Conservation (phyloP, 768 basidiomycete species). For the Jaapia argillacea region DNA sequence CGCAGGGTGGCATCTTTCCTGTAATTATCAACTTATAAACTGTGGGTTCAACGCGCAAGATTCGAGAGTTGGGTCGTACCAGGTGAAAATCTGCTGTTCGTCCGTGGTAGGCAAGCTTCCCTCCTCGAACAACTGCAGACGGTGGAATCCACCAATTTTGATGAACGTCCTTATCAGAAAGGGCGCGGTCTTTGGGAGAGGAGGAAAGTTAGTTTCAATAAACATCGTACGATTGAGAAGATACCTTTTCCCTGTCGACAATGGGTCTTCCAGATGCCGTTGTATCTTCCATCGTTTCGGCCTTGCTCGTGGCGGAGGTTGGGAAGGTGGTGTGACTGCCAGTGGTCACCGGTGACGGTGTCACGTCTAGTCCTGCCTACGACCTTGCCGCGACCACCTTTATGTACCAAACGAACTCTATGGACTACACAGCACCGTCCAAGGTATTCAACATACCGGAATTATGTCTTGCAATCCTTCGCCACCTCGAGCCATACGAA, state of each 20-base stretch:
- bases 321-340: too few species aligned
- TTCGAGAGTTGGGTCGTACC: slow-evolving; percentile 28
- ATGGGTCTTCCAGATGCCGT: slow-evolving; percentile 35
- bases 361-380: too few species aligned
- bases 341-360: too few species aligned
- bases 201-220: not conserved
- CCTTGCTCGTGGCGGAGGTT: too few species aligned
- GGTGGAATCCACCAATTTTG: slow-evolving; percentile 73
- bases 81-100: slow-evolving; percentile 76
- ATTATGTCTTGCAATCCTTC: too few species aligned
- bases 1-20: slow-evolving; percentile 81
- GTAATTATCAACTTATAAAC: not conserved
- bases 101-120: slow-evolving; percentile 68
- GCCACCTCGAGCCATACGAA: too few species aligned
- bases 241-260: slow-evolving; percentile 52
- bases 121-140: slow-evolving; percentile 67
- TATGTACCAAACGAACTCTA: too few species aligned
- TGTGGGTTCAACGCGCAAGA: not conserved
- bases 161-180: slow-evolving; percentile 79
- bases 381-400: too few species aligned
- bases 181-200: slow-evolving; percentile 50
- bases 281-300: slow-evolving; percentile 23
- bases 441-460: too few species aligned
- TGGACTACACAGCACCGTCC: too few species aligned
- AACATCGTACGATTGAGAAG: not conserved